Percentiles rank a stretch among this genome's conserved stretches.
Conservation (phyloP, 176 grass and related monocot species). For the Aegilops sharonensis region DNA sequence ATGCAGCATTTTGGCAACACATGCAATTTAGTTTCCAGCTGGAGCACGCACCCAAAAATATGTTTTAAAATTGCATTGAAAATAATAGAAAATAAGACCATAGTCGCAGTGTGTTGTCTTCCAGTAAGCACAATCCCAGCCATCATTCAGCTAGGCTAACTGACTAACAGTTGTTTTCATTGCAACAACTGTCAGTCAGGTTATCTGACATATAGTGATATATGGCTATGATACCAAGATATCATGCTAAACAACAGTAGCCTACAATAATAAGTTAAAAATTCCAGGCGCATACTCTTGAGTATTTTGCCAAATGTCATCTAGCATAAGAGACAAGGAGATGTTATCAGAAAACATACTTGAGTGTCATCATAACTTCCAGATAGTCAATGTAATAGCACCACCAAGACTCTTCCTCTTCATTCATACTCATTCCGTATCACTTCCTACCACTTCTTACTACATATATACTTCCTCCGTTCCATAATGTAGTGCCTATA, state of each 20-base stretch:
- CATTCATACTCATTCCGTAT: not conserved
- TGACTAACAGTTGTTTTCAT: not conserved
- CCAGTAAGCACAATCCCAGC: not conserved
- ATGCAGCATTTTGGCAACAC: not conserved
- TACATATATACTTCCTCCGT: too few relatives aligned
- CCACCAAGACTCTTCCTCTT: not conserved
- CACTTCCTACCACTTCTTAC: not conserved
- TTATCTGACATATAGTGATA: not conserved
- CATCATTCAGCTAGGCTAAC: too few relatives aligned
- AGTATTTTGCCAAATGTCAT: not conserved
- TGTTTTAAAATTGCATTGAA: not conserved
- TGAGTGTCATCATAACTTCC: not conserved
- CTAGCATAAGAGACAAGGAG: not conserved
- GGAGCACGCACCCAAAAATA: not conserved
- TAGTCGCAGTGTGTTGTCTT: not conserved
- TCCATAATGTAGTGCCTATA: too few relatives aligned
- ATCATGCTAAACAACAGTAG: not conserved
- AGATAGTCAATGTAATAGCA: not conserved
- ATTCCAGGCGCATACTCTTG: not conserved
- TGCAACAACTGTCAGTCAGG: not conserved
- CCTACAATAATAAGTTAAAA: not conserved
- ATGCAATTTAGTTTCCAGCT: slow-evolving; percentile 9
- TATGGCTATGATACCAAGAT: not conserved
- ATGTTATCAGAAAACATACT: not conserved
- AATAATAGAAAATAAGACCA: not conserved